These are phyloP conservation scores for Gossypium arboreum DNA, from an alignment of 345 rosid species.

Conservation along the genomic window DNA sequence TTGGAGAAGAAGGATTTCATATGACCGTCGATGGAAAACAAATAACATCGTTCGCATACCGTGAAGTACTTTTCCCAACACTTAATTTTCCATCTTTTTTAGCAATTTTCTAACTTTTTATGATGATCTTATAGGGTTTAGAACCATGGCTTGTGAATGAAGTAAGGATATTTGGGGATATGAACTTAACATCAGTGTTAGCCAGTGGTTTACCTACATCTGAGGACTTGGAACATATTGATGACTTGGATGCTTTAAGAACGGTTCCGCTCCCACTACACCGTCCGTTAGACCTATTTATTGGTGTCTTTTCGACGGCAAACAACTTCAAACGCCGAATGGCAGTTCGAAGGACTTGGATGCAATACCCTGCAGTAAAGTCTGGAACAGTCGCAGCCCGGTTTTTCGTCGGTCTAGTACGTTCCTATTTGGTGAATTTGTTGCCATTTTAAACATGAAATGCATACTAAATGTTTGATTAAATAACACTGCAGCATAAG, in stretches of 20 bases:
- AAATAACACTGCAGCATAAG: constrained; percentile 66
- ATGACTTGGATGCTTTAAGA: constrained; percentile 61
- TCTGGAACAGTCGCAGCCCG: constrained; percentile 75
- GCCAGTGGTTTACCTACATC: constrained; percentile 96
- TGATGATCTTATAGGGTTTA: constrained; percentile 51
- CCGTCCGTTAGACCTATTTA: constrained; percentile 62
- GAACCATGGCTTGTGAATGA: constrained; percentile 96
- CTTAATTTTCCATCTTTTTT: neutral
- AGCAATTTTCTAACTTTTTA: neutral
- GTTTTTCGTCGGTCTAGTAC: constrained; percentile 95
- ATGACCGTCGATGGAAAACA: constrained; percentile 97
- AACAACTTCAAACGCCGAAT: constrained; percentile 91
- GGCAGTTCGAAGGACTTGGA: constrained; percentile 99
- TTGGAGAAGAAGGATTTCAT: constrained; percentile 89
- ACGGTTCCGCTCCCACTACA: constrained; percentile 49
- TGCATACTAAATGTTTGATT: neutral
- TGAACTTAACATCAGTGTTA: constrained; percentile 59
- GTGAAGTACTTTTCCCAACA: constrained; percentile 55
- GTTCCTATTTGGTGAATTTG: constrained; percentile 19
- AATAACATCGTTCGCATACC: constrained; percentile 91
- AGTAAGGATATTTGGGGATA: constrained; percentile 76
- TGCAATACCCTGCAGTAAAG: constrained; percentile 76
- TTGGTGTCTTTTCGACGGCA: constrained; percentile 93
- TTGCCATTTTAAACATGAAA: neutral
- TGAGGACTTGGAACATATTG: constrained; percentile 72